Evolutionary conservation across 164 flowering plant genomes (phyloP).

Genomic region (Nymphaea thermarum): DNA sequence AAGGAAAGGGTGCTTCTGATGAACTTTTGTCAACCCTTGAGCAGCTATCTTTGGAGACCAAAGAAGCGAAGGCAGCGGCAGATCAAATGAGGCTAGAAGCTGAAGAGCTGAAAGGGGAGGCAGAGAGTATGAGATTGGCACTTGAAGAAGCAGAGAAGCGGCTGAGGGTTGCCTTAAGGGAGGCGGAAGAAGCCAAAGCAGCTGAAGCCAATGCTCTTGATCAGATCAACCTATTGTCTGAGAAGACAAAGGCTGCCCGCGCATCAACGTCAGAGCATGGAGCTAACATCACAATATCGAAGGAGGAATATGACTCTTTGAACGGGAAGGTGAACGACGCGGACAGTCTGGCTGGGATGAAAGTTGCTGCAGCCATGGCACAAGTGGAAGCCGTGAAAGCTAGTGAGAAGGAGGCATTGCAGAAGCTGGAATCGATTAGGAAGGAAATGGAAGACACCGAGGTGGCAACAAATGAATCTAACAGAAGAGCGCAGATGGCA

Average conservation of each 20-base stretch:
- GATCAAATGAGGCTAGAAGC: slow-evolving; percentile 51
- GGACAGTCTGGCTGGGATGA: slow-evolving; percentile 63
- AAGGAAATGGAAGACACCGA: slow-evolving; percentile 72
- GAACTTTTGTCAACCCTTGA: slow-evolving; percentile 53
- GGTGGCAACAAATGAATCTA: slow-evolving; percentile 49
- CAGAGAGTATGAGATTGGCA: slow-evolving; percentile 29
- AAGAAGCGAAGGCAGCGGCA: slow-evolving; percentile 43
- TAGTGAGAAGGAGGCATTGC: slow-evolving; percentile 64
- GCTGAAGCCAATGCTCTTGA: slow-evolving; percentile 59
- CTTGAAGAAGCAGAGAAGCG: slow-evolving; percentile 55
- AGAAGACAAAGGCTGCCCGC: slow-evolving; percentile 51
- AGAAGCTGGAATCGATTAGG: slow-evolving; percentile 49
- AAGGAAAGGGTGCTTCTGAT: slow-evolving; percentile 44
- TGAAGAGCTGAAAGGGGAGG: slow-evolving; percentile 55
- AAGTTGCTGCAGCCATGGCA: slow-evolving; percentile 82
- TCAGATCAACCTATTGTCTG: slow-evolving; percentile 52
- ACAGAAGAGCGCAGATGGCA: slow-evolving; percentile 77
- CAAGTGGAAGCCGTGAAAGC: slow-evolving; percentile 89
- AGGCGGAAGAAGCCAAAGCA: slow-evolving; percentile 78
- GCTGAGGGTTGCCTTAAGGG: slow-evolving; percentile 40
- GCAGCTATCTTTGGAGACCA: slow-evolving; percentile 50
- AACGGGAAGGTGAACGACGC: slow-evolving; percentile 70
- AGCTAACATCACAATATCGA: slow-evolving; percentile 59
- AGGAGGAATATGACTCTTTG: slow-evolving; percentile 63
- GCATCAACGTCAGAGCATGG: slow-evolving; percentile 53